Evolutionary conservation across 495 filamentous ascomycete species (phyloP).

Genomic region (Hyaloscypha finlandica): DNA sequence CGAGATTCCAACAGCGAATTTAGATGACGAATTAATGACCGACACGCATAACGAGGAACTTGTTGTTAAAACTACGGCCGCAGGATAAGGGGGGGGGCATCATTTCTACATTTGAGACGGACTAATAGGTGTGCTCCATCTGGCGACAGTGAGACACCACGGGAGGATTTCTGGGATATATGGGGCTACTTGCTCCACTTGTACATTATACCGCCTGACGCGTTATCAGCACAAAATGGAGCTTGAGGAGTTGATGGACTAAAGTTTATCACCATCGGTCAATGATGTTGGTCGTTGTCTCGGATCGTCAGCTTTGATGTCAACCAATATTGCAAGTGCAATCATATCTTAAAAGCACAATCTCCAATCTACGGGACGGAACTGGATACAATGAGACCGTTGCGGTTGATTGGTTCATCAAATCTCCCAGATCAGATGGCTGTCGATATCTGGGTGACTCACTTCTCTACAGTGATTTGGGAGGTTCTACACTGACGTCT

Average conservation of each 20-base stretch:
- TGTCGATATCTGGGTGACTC: not conserved
- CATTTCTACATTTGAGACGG: constrained; percentile 5
- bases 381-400: not conserved
- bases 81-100: not conserved
- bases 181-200: not conserved
- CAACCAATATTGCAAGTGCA: not conserved
- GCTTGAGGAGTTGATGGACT: not conserved
- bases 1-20: constrained; percentile 10
- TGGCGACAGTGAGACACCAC: constrained; percentile 15
- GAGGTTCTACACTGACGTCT: not conserved
- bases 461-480: not conserved
- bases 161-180: not conserved
- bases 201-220: not conserved
- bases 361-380: not conserved
- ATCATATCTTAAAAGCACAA: not conserved
- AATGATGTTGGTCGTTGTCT: not conserved
- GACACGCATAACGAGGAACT: constrained; percentile 28
- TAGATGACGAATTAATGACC: constrained; percentile 33
- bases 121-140: constrained; percentile 3
- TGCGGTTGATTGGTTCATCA: not conserved
- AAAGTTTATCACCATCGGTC: not conserved
- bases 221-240: not conserved
- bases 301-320: not conserved
- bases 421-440: not conserved
- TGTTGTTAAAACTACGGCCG: constrained; percentile 20